phyloP scores from a whole-genome alignment of 331 rosid genomes.

The Quercus phellos region DNA sequence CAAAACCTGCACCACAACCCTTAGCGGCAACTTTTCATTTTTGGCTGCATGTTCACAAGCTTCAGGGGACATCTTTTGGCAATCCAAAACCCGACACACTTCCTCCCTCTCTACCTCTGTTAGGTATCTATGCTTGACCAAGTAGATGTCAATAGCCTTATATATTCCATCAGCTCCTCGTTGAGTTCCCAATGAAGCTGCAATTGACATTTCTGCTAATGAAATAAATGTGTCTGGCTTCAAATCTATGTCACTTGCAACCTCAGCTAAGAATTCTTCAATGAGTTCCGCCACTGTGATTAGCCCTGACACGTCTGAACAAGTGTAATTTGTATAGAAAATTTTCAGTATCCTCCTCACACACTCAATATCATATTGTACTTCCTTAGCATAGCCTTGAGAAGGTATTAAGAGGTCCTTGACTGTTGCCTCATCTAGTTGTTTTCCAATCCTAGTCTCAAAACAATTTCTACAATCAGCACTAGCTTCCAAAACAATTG shows the following conservation, averaged over 20 bases:
- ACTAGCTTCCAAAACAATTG: constrained; percentile 28
- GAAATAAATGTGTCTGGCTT: constrained; percentile 25
- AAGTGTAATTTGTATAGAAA: constrained; percentile 28
- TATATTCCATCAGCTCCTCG: constrained; percentile 43
- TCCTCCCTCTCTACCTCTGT: constrained; percentile 45
- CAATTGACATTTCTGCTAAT: constrained; percentile 38
- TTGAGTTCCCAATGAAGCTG: constrained; percentile 35
- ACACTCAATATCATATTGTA: constrained; percentile 30
- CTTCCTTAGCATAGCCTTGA: constrained; percentile 28
- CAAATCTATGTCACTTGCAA: constrained; percentile 34
- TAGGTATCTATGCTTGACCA: constrained; percentile 34
- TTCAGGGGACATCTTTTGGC: constrained; percentile 38
- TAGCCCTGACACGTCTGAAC: constrained; percentile 28
- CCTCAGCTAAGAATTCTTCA: constrained; percentile 38
- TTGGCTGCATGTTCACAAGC: constrained; percentile 53
- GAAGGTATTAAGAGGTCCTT: constrained; percentile 37
- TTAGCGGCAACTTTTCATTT: constrained; percentile 42
- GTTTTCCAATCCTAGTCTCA: constrained; percentile 45
- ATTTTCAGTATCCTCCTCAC: constrained; percentile 33
- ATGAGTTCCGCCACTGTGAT: constrained; percentile 39
- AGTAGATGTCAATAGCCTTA: constrained; percentile 39
- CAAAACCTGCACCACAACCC: constrained; percentile 48
- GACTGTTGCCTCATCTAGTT: constrained; percentile 46
- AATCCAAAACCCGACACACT: constrained; percentile 43
- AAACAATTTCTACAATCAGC: constrained; percentile 36